Percentiles rank a stretch among this genome's conserved stretches.
Conservation (phyloP, 768 basidiomycete species). For the Astraeus odoratus region DNA sequence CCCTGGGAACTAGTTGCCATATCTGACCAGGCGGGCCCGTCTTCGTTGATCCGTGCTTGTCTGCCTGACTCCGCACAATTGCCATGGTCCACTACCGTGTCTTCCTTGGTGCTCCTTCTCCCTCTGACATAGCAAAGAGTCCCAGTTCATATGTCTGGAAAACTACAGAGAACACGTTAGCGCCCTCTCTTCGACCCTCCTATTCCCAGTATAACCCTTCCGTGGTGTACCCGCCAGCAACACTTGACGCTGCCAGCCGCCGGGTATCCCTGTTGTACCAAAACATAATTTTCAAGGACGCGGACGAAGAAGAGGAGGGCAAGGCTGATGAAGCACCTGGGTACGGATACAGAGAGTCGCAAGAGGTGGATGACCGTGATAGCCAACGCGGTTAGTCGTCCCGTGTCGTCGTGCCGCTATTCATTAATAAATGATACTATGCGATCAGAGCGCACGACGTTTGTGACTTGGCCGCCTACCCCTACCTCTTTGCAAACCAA, state of each 20-base stretch:
- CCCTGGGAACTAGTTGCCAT: too few relatives aligned
- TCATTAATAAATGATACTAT: constrained; percentile 2
- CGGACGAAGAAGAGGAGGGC: constrained; percentile 29
- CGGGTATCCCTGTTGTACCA: constrained; percentile 65
- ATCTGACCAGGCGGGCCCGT: too few relatives aligned
- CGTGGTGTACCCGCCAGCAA: constrained; percentile 40
- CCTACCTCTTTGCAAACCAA: constrained; percentile 12
- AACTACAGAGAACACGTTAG: constrained; percentile 14
- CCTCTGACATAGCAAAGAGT: constrained; percentile 30
- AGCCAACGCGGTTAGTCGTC: background rate
- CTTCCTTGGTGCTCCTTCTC: constrained; percentile 43
- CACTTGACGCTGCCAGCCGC: constrained; percentile 59
- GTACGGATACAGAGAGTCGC: constrained; percentile 13
- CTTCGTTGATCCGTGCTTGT: too few relatives aligned
- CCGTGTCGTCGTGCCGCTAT: background rate
- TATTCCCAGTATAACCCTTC: constrained; percentile 14
- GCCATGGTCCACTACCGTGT: constrained; percentile 36
- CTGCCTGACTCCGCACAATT: too few relatives aligned
- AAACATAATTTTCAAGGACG: constrained; percentile 61
- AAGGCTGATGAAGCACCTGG: constrained; percentile 9
- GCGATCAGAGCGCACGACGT: constrained; percentile 15
- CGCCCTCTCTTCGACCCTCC: constrained; percentile 13
- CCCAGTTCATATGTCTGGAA: constrained; percentile 38
- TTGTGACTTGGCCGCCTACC: constrained; percentile 57
- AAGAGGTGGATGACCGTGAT: constrained; percentile 10